Percentiles rank a stretch among this genome's conserved stretches.
Conservation (phyloP, 306 rosid genomes). For the Sindora glabra region DNA sequence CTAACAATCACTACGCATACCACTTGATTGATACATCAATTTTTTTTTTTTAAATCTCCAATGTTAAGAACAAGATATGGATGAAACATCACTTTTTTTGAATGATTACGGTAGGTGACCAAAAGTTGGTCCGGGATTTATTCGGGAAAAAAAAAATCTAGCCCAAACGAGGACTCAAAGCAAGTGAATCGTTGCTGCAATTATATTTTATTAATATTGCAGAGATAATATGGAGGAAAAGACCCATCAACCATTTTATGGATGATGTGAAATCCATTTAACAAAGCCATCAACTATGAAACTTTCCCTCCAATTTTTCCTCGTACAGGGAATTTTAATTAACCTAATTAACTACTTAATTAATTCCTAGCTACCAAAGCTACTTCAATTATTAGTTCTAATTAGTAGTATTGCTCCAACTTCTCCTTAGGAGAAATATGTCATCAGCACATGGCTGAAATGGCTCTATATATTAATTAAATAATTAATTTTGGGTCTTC, state of each 20-base stretch:
- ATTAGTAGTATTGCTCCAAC: conserved; percentile 19
- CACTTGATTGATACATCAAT: no score
- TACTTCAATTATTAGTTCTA: conserved; percentile 17
- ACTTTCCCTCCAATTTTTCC: conserved; percentile 8
- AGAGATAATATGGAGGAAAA: conserved; percentile 10
- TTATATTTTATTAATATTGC: conserved; percentile 14
- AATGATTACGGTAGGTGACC: conserved; percentile 51
- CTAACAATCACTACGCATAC: no score
- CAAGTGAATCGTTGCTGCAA: background rate
- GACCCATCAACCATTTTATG: background rate
- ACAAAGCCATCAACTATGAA: conserved; percentile 22
- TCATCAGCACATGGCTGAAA: conserved; percentile 14
- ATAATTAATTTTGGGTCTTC: background rate
- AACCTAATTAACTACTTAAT: background rate
- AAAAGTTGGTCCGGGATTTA: conserved; percentile 24
- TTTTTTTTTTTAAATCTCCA: no score
- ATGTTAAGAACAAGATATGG: no score
- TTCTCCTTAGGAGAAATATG: conserved; percentile 69
- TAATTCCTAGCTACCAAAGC: conserved; percentile 9
- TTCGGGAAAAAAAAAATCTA: conserved; percentile 17
- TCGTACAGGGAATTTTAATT: background rate
- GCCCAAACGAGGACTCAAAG: conserved; percentile 1
- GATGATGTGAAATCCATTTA: conserved; percentile 7
- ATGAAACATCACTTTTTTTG: conserved; percentile 12
- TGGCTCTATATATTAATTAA: background rate